phyloP scores from a whole-genome alignment of 2,329 filamentous ascomycete species.

The Lomentospora prolificans region DNA sequence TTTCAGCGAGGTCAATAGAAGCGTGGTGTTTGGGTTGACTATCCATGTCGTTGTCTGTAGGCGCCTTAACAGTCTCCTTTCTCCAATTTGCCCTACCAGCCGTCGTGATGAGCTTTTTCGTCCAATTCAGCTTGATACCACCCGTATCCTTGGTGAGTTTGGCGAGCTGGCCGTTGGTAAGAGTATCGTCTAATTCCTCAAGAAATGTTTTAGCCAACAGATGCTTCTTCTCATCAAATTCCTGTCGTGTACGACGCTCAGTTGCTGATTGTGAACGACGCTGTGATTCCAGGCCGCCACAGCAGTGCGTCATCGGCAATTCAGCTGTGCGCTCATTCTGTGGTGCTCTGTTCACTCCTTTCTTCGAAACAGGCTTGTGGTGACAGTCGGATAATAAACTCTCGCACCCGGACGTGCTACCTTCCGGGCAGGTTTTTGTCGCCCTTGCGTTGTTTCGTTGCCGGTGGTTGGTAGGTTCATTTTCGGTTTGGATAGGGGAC shows the following conservation, averaged over 20 bases:
- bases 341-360: too few relatives aligned
- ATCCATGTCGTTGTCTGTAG: neutral
- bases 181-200: conserved; percentile 53
- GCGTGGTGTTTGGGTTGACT: conserved; percentile 48
- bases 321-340: too few relatives aligned
- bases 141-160: conserved; percentile 53
- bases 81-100: conserved; percentile 69
- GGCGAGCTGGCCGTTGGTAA: conserved; percentile 51
- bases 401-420: too few relatives aligned
- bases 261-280: conserved; percentile 23
- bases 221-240: conserved; percentile 54
- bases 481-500: too few relatives aligned
- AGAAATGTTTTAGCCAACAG: conserved; percentile 56
- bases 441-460: too few relatives aligned
- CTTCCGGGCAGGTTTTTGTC: too few relatives aligned
- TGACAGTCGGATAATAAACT: too few relatives aligned
- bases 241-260: conserved; percentile 39
- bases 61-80: conserved; percentile 40
- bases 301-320: too few relatives aligned
- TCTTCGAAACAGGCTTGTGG: too few relatives aligned
- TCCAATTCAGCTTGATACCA: conserved; percentile 64
- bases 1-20: conserved; percentile 78
- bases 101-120: conserved; percentile 68
- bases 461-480: too few relatives aligned
- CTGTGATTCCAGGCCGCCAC: too few relatives aligned